Evolutionary conservation across 2,329 filamentous ascomycete genomes (phyloP), one percentile per base, ranked within the genome.

Genomic region (Corinectria fuckeliana): DNA sequence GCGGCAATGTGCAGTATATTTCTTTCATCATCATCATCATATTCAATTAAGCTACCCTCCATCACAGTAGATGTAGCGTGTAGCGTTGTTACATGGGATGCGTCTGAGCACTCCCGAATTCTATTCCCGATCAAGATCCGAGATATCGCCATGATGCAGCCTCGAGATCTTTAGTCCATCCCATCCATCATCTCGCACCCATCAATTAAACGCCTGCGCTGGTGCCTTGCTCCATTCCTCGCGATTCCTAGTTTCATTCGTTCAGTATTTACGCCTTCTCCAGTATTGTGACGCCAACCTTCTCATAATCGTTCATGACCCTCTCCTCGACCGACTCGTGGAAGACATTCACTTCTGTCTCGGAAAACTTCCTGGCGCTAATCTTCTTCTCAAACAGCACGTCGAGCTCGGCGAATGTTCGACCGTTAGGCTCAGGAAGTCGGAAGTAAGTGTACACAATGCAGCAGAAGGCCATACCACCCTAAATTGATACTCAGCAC

Each of bases 351-450:
- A 87, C 83, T 59, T 83, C 69, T 2, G 85, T 85, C 21, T 72
- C 72, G 8, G 86, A 84, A 73, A 95, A 96, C 69, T 92, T 89
- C 68, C 92, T 82, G 6, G 91, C 91, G 64, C 84, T 83, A 20
- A 94, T 79, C 1, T 84, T 80, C 61, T 85, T 83, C 78, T 96
- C 91, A 70, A 97, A 97, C 48, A 97, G 81, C 48, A 96, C 70
- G 74, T 97, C 92, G 56, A 97, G 79, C 76, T 97, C 93, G 6
- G 92, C 93, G 71, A 94, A 97, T 0, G 91, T 90, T 39, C 92
- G 87, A 9, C 91, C 93, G 3, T 80, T 80, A 0, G 93, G 92
- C 73, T 97, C 92, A 0, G 93, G 93, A 0, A 77, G 64, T 30
- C 75, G 72, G 63, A 77, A 77, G 62, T 72, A 77, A 0, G 89